Evolutionary conservation across 345 rosid species (phyloP).

Genomic region (Anastatica hierochuntica): DNA sequence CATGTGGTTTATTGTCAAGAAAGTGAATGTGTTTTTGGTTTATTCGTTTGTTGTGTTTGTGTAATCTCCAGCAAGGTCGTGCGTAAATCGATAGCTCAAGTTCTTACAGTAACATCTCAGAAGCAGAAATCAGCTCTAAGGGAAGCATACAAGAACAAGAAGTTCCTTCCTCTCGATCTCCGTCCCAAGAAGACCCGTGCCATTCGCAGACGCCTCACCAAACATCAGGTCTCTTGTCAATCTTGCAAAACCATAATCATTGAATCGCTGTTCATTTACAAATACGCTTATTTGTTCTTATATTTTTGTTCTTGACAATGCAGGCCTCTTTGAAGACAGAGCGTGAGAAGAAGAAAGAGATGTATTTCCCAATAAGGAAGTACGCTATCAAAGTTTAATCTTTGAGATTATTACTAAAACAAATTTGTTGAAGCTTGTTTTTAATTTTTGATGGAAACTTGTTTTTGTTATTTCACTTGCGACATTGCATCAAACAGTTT

Average conservation of each 20-base stretch:
- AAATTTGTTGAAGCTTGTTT: conserved; percentile 7
- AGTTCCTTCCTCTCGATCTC: conserved; percentile 85
- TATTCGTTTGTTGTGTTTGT: not conserved
- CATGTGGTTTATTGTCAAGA: too few species aligned
- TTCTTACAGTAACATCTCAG: conserved; percentile 83
- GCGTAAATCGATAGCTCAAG: conserved; percentile 83
- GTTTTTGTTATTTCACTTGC: too few species aligned
- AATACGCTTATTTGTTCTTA: not conserved
- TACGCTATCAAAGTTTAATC: conserved; percentile 52
- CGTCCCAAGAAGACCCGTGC: conserved; percentile 98
- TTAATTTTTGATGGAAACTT: conserved; percentile 10
- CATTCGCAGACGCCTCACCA: conserved; percentile 80
- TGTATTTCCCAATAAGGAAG: conserved; percentile 58
- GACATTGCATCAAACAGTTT: not conserved
- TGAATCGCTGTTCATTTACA: not conserved
- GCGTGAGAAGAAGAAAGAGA: conserved; percentile 57
- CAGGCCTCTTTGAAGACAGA: conserved; percentile 53
- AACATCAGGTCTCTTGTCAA: conserved; percentile 98
- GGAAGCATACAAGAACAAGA: conserved; percentile 85
- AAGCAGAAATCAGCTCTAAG: conserved; percentile 77
- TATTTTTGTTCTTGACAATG: not conserved
- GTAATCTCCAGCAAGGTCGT: conserved; percentile 70
- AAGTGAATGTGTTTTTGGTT: not conserved
- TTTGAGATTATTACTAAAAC: conserved; percentile 1
- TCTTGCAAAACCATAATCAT: too few species aligned